Evolutionary conservation across 805 yeast species (phyloP).

Genomic region (Lipomyces orientalis): DNA sequence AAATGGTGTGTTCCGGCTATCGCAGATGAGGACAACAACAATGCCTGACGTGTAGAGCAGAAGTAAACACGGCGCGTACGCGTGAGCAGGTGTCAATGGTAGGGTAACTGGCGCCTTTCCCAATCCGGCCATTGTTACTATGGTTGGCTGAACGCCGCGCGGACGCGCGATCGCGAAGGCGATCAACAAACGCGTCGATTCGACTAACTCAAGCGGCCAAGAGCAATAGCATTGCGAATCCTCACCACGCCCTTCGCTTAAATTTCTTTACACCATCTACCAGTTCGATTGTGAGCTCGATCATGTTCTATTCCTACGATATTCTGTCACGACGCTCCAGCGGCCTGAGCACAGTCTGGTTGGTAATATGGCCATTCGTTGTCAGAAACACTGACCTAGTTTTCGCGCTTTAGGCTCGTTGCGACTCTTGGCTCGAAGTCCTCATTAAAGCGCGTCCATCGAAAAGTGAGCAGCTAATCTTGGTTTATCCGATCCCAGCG

Average conservation of each 20-base stretch:
- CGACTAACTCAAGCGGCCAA: no score
- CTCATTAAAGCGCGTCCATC: conserved; percentile 32
- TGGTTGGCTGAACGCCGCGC: no score
- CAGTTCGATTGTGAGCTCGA: background rate
- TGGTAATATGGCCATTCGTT: conserved; percentile 2
- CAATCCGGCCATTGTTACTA: no score
- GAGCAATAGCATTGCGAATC: no score
- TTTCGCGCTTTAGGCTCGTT: conserved; percentile 33
- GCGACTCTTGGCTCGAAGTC: conserved; percentile 41
- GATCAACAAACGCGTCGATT: background rate
- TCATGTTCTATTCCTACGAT: conserved; percentile 38
- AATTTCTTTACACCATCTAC: background rate
- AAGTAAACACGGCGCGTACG: background rate
- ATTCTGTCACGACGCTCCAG: conserved; percentile 23
- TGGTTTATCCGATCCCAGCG: background rate
- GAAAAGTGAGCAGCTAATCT: conserved; percentile 23
- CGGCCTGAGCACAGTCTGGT: conserved; percentile 39
- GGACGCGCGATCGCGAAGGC: no score
- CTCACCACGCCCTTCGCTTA: background rate
- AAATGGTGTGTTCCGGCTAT: background rate
- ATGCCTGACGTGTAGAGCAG: background rate
- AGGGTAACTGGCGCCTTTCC: background rate
- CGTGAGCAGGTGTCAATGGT: background rate
- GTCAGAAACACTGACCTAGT: background rate
- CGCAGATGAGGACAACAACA: background rate